Percentiles rank a stretch among this genome's conserved stretches.
phyloP scores from a whole-genome alignment of 345 rosid genomes.

The Brassica juncea region DNA sequence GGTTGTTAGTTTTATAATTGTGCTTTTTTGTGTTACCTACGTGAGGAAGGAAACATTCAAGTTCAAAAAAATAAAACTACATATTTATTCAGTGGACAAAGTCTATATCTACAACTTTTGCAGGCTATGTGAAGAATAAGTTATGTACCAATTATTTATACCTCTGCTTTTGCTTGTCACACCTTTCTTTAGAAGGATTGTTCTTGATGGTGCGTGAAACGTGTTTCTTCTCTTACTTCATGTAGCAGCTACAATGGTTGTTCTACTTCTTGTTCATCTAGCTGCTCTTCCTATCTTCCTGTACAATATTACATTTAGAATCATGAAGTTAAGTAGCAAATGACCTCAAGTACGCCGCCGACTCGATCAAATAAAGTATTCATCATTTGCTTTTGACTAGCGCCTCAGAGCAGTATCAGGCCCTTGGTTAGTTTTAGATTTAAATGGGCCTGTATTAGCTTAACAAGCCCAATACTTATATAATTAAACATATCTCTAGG shows the following conservation, averaged over 20 bases:
- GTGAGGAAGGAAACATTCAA: not conserved
- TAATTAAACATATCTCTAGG: not conserved
- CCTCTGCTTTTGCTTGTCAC: not conserved
- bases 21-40: not conserved
- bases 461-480: not conserved
- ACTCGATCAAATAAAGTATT: not conserved
- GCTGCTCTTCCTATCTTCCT: not conserved
- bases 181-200: not conserved
- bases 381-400: not conserved
- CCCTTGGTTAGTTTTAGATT: no score
- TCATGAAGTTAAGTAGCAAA: no score
- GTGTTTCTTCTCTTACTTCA: not conserved
- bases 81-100: no score
- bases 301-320: no score
- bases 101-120: no score
- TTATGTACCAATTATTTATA: no score
- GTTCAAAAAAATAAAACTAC: not conserved
- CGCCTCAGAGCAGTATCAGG: not conserved
- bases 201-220: not conserved
- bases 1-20: not conserved
- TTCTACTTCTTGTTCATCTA: not conserved
- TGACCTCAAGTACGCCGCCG: not conserved
- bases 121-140: no score
- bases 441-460: no score
- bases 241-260: slow-evolving; percentile 7